Evolutionary conservation across 176 grass and related monocot genomes (phyloP), one percentile per base, ranked within the genome.

Genomic region (Aechmea fasciata): DNA sequence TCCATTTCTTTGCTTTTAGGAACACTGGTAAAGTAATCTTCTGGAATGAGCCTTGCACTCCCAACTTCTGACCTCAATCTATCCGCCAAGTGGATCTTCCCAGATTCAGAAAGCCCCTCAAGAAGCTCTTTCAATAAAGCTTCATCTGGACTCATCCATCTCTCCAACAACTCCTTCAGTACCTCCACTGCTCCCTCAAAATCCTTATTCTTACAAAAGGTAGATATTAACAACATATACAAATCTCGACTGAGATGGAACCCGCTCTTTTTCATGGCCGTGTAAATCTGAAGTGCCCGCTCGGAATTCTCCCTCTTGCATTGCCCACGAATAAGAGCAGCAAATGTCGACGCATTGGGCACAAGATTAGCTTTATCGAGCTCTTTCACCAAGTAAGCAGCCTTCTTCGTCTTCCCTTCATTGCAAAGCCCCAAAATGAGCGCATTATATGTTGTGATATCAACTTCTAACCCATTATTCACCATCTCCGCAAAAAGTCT

Each of bases 221-320:
- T 78, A 64, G 85, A 91, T 77, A 91, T 66, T 26, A 89, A 73
- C 50, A 78, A 67, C 80, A 80, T 85, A 73, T 84, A 86, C 0
- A 54, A 76, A 52, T 82, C 67, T 7, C 71, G 72, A 33, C 81
- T 87, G 0, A 83, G 85, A 66, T 82, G 73, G 63, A 81, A 91
- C 9, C 88, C 88, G 3, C 78, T 76, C 71, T 80, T 91, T 50
- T 89, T 96, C 92, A 96, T 96, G 10, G 70, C 70, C 71, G 76
- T 87, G 69, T 91, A 85, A 68, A 96, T 48, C 52, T 91, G 75
- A 28, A 91, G 33, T 11, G 92, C 92, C 26, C 78, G 61, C 76
- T 96, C 92, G 13, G 88, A 91, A 70, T 96, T 96, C 51, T 91
- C 76, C 76, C 66, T 83, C 71, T 73, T 85, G 33, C 88, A 96